These are phyloP conservation scores for Pichia scutulata DNA, from an alignment of 805 yeast species.

Conservation along the genomic window DNA sequence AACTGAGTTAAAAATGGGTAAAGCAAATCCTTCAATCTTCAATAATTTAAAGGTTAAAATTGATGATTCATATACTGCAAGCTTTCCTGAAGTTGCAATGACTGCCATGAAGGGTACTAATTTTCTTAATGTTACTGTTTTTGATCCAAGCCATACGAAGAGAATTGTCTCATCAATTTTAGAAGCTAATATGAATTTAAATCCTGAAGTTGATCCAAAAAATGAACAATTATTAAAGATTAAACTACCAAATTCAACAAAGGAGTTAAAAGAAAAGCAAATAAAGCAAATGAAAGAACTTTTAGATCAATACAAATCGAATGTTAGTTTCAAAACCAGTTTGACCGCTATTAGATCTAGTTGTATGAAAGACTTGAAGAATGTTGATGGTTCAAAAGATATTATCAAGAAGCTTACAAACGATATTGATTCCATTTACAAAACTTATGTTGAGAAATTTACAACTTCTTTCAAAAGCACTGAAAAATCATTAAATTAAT, in stretches of 20 bases:
- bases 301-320: conserved; percentile 54
- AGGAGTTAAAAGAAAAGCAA: conserved; percentile 50
- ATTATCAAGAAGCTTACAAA: conserved; percentile 45
- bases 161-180: conserved; percentile 64
- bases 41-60: conserved; percentile 47
- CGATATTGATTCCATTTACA: conserved; percentile 65
- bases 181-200: conserved; percentile 62
- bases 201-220: conserved; percentile 68
- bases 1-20: conserved; percentile 62
- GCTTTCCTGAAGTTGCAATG: conserved; percentile 59
- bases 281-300: conserved; percentile 57
- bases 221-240: conserved; percentile 69
- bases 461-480: conserved; percentile 47
- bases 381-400: conserved; percentile 42
- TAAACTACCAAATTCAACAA: conserved; percentile 66
- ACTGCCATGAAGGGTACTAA: conserved; percentile 59
- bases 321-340: conserved; percentile 37
- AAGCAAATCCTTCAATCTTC: conserved; percentile 58
- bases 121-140: conserved; percentile 69
- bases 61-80: conserved; percentile 37
- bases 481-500: conserved; percentile 32
- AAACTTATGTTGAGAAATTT: conserved; percentile 52
- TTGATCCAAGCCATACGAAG: conserved; percentile 71
- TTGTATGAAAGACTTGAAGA: conserved; percentile 47
- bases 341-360: conserved; percentile 52